phyloP scores from a whole-genome alignment of 257 asterid species.

The Capsicum rhomboideum region DNA sequence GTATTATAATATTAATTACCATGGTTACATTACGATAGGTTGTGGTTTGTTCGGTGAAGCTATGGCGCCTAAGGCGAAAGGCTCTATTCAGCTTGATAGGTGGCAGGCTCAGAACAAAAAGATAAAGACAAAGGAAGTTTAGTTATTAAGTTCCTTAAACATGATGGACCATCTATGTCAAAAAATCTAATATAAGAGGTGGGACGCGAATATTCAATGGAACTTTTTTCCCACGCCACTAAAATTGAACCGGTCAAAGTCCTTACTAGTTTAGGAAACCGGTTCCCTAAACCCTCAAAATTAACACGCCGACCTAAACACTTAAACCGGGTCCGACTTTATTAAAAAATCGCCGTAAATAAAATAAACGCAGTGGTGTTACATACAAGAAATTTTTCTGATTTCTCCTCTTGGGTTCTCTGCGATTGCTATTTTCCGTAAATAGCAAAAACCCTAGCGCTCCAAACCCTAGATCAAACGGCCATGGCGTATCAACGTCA shows the following conservation, averaged over 20 bases:
- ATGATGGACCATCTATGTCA: background rate
- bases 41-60: too few species aligned
- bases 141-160: too few species aligned
- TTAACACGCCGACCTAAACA: background rate
- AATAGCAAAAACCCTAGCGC: slow-evolving; percentile 13
- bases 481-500: slow-evolving; percentile 67
- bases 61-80: too few species aligned
- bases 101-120: too few species aligned
- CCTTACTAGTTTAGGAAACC: background rate
- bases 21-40: too few species aligned
- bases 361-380: background rate
- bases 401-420: background rate
- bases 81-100: too few species aligned
- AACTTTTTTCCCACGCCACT: background rate
- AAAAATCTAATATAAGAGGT: background rate
- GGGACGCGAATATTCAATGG: background rate
- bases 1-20: too few species aligned
- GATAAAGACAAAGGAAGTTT: too few species aligned
- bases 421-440: background rate
- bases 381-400: background rate
- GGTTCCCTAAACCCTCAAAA: background rate
- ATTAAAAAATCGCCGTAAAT: background rate
- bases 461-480: background rate
- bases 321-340: background rate
- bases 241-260: background rate